Percentiles rank a stretch among this genome's conserved stretches.
phyloP scores from a whole-genome alignment of 2,329 filamentous ascomycete species.

The Xylariales sp. region DNA sequence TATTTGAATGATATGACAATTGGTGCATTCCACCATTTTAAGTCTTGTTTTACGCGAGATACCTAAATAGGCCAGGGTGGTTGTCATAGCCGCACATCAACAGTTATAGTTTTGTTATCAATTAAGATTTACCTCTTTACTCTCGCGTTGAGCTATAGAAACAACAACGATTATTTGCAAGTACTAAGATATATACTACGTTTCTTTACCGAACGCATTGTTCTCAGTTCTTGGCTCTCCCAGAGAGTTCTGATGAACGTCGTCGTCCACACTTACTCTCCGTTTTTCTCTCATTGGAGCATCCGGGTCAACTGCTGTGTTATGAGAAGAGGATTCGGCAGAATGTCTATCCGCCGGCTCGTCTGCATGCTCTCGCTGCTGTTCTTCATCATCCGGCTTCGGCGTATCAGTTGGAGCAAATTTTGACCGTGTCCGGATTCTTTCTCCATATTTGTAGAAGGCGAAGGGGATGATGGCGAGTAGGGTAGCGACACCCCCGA shows the following conservation, averaged over 20 bases:
- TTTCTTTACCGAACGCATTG: conserved; percentile 8
- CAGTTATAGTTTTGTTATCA: too few relatives aligned
- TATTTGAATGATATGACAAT: too few relatives aligned
- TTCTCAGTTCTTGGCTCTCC: conserved; percentile 13
- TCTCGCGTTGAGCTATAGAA: too few relatives aligned
- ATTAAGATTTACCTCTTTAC: too few relatives aligned
- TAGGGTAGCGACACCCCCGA: conserved; percentile 37
- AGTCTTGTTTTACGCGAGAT: too few relatives aligned
- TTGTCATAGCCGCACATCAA: too few relatives aligned
- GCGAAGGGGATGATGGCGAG: conserved; percentile 53
- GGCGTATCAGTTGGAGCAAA: conserved; percentile 27
- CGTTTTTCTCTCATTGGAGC: conserved; percentile 6
- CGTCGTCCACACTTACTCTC: conserved; percentile 9
- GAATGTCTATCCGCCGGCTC: not conserved
- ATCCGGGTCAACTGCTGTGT: conserved; percentile 7
- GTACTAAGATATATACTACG: not conserved
- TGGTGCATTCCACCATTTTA: too few relatives aligned
- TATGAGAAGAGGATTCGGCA: conserved; percentile 13
- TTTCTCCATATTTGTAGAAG: conserved; percentile 48
- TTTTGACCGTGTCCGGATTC: conserved; percentile 34
- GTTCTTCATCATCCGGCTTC: conserved; percentile 16
- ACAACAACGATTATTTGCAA: not conserved
- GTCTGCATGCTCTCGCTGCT: too few relatives aligned
- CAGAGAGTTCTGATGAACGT: conserved; percentile 12
- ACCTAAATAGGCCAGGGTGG: too few relatives aligned